These are phyloP conservation scores for Euphorbia corollata DNA, from an alignment of 441 rosid genomes.

Conservation along the genomic window DNA sequence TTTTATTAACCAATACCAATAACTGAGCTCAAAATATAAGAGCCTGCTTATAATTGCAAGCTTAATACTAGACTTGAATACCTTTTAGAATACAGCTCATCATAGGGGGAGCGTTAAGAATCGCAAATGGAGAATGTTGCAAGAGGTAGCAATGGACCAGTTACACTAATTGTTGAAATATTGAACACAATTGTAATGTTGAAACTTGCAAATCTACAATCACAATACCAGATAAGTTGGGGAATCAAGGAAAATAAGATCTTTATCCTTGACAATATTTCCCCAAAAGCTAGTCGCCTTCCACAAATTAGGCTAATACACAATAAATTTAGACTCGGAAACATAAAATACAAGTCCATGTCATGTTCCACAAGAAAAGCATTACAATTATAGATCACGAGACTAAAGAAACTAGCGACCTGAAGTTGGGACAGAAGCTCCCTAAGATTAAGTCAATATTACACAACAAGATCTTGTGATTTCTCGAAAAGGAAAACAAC, in stretches of 20 bases:
- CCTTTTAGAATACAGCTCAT: slow-evolving; percentile 65
- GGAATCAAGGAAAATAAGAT: neutral
- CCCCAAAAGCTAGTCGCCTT: neutral
- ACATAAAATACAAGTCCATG: neutral
- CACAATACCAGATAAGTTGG: neutral
- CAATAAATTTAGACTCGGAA: neutral
- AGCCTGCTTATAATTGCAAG: too few species aligned
- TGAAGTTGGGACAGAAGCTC: slow-evolving; percentile 25
- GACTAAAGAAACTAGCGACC: slow-evolving; percentile 20
- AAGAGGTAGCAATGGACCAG: slow-evolving; percentile 69
- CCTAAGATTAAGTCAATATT: slow-evolving; percentile 33
- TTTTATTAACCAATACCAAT: too few species aligned
- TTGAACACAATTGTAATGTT: slow-evolving; percentile 66
- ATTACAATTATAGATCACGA: slow-evolving; percentile 26
- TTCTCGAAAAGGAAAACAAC: slow-evolving; percentile 15
- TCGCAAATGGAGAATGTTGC: slow-evolving; percentile 69
- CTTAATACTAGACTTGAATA: neutral
- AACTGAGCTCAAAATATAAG: too few species aligned
- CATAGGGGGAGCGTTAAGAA: slow-evolving; percentile 88
- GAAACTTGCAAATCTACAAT: neutral
- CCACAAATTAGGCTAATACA: slow-evolving; percentile 5
- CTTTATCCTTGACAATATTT: neutral
- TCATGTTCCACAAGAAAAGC: neutral
- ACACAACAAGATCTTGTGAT: slow-evolving; percentile 30
- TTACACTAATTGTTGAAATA: slow-evolving; percentile 76